Conservation (phyloP, 2,329 filamentous ascomycete genomes). For the Ophiosphaerella narmari region DNA sequence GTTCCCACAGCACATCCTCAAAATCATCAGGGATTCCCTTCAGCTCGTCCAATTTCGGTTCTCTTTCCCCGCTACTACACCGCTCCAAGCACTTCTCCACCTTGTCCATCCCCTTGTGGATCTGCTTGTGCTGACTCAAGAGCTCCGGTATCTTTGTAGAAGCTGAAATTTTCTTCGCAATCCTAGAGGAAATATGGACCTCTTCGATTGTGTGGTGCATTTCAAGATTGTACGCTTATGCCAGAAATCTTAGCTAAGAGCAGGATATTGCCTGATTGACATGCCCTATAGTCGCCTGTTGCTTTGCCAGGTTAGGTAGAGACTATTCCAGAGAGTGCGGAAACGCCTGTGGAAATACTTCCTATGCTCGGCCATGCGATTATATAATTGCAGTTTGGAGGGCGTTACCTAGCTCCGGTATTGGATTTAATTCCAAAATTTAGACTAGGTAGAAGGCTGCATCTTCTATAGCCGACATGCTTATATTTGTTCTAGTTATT, state of each 20-base stretch:
- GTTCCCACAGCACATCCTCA: conserved; percentile 77
- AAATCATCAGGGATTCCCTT: conserved; percentile 76
- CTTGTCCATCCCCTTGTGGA: conserved; percentile 74
- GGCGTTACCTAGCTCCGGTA: conserved; percentile 65
- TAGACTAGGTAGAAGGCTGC: no score
- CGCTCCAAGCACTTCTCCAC: conserved; percentile 68
- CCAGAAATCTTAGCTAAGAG: conserved; percentile 70
- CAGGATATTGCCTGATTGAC: conserved; percentile 71
- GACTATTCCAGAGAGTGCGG: conserved; percentile 65
- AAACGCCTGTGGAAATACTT: conserved; percentile 61
- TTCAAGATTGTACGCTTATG: conserved; percentile 61
- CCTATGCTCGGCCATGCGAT: conserved; percentile 76
- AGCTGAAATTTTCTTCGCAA: conserved; percentile 78
- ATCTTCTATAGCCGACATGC: no score
- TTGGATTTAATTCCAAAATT: conserved; percentile 36
- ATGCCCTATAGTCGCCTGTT: conserved; percentile 65
- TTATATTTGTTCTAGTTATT: not conserved
- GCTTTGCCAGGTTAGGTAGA: conserved; percentile 68
- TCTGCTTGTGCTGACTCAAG: conserved; percentile 74
- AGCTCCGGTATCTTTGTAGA: conserved; percentile 71
- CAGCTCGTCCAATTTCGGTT: conserved; percentile 62
- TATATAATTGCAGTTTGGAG: conserved; percentile 71
- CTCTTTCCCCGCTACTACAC: conserved; percentile 66
- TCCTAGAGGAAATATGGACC: conserved; percentile 74
- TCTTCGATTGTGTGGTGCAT: conserved; percentile 86